Percentiles rank a stretch among this genome's conserved stretches.
phyloP scores from a whole-genome alignment of 1,139 yeast species.

The Cylindricascospora bacillispora region DNA sequence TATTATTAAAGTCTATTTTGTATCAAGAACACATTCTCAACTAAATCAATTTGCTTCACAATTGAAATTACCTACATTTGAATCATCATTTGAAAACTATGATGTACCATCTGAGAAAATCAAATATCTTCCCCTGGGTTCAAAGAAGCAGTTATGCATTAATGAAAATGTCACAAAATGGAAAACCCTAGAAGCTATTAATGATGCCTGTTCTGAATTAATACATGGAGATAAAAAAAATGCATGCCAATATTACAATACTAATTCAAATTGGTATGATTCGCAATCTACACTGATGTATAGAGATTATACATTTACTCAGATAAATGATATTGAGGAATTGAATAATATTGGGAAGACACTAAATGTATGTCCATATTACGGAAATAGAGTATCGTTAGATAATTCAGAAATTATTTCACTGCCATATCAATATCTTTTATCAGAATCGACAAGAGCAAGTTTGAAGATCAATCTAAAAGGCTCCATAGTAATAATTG shows the following conservation, averaged over 20 bases:
- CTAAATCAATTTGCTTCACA: constrained; percentile 72
- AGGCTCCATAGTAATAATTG: constrained; percentile 64
- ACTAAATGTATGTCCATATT: constrained; percentile 67
- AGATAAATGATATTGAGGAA: constrained; percentile 76
- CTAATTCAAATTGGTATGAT: constrained; percentile 16
- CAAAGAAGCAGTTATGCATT: constrained; percentile 78
- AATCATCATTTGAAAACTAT: constrained; percentile 42
- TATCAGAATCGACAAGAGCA: constrained; percentile 52
- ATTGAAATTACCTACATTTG: constrained; percentile 47
- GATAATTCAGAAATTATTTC: constrained; percentile 60
- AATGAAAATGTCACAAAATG: constrained; percentile 46
- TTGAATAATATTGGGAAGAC: constrained; percentile 47
- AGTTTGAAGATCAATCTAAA: constrained; percentile 47
- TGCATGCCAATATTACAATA: constrained; percentile 41
- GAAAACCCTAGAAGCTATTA: constrained; percentile 42
- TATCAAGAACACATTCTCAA: constrained; percentile 91
- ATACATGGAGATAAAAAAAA: constrained; percentile 33
- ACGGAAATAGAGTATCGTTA: constrained; percentile 49
- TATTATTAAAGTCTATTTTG: constrained; percentile 44
- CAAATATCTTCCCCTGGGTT: constrained; percentile 60
- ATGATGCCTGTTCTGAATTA: constrained; percentile 72
- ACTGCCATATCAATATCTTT: constrained; percentile 70
- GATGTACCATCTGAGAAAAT: constrained; percentile 32
- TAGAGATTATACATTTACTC: constrained; percentile 46
- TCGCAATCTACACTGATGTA: constrained; percentile 33